Base-by-base conservation (phyloP, 169 alveolate genomes). In the Plasmodium relictum region DNA sequence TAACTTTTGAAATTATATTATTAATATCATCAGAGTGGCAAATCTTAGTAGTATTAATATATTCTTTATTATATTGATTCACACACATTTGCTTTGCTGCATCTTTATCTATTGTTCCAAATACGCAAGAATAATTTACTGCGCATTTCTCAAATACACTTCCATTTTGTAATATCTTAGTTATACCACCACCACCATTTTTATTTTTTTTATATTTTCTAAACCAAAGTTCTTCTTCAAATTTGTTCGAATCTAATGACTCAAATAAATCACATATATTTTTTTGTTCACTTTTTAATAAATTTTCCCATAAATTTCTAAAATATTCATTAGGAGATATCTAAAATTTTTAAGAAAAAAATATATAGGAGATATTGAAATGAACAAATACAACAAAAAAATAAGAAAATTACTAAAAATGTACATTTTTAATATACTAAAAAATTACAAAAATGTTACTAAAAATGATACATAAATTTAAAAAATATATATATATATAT, bases 131-230 rank as follows among this genome's bases (percentile, higher is more conserved):
- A 18, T 93, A 93, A 74, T 94, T 95, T 0, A 94, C 95, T 1
- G 96, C 97, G 42, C 96, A 97, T 56, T 95, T 95, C 68, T 95
- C 97, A 87, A 95, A 95, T 31, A 95, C 95, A 18, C 50, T 73
- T 10, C 97, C 97, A 78, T 93, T 93, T 91, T 95, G 92, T 3
- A 96, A 45, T 2, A 96, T 94, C 48, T 96, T 91, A 0, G 96
- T 94, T 20, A 80, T 59, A 63, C 97, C 97, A 24, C 95, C 92
- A 9, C 97, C 97, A 39, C 73, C 26, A 48, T 92, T 88, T 37
- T 83, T 83, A 22, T 58, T 54, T 59, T 83, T 83, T 20, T 62
- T 50, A 58, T 88, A 89, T 52, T 92, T 87, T 44, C 97, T 89
- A 10, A 31, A 52, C 96, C 96, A 96, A 26, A 70, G 54, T 24